Percentiles rank a stretch among this genome's conserved stretches.
These are phyloP conservation scores for Plasmodium sp. DNA, from an alignment of 169 alveolate genomes.

Conservation along the genomic window DNA sequence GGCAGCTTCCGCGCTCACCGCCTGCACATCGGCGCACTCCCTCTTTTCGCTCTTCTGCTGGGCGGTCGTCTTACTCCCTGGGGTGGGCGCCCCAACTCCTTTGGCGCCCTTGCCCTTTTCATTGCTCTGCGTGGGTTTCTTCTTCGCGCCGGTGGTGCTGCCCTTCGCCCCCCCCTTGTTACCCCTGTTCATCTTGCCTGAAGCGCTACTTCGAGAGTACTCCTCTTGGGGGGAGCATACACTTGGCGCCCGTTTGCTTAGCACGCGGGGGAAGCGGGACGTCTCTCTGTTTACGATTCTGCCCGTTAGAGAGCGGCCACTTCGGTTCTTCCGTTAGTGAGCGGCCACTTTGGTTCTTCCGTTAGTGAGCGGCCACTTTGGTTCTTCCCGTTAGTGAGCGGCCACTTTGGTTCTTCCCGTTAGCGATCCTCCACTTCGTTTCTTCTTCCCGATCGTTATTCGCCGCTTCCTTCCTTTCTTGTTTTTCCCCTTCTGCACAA, in stretches of 20 bases:
- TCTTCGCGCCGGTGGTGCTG: background rate
- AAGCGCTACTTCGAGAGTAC: background rate
- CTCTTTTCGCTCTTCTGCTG: background rate
- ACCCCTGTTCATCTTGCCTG: background rate
- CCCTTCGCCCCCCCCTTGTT: slow-evolving; percentile 5
- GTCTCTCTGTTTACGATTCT: background rate
- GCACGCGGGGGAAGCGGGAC: background rate
- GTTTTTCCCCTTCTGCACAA: slow-evolving; percentile 6
- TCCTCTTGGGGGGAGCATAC: background rate
- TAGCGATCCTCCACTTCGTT: background rate
- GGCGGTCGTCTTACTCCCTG: background rate
- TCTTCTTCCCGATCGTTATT: background rate
- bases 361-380: background rate
- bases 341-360: background rate
- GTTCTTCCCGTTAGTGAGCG: too few relatives aligned
- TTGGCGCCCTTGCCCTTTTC: background rate
- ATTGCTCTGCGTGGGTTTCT: background rate
- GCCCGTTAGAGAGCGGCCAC: background rate
- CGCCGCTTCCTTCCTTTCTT: background rate
- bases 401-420: background rate
- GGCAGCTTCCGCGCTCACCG: background rate
- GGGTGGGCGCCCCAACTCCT: background rate
- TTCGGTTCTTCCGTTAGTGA: background rate
- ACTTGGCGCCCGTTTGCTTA: background rate
- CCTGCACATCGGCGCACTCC: background rate